These are phyloP conservation scores for Paramecium primaurelia DNA, from an alignment of 73 alveolate species.

Conservation along the genomic window DNA sequence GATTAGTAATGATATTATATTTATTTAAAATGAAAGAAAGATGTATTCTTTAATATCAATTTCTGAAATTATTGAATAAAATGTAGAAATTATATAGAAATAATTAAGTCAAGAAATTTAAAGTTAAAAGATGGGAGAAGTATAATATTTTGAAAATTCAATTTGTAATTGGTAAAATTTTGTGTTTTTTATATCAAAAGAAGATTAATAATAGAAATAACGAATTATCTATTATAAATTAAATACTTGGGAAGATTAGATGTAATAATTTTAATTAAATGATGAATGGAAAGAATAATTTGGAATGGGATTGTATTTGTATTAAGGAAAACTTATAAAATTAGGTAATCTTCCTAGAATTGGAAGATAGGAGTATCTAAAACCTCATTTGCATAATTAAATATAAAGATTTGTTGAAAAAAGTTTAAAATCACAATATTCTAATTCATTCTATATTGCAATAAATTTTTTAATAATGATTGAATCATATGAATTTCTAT, in stretches of 20 bases:
- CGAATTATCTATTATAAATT: background rate
- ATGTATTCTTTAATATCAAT: background rate
- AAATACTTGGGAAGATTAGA: background rate
- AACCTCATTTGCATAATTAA: background rate
- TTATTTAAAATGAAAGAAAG: background rate
- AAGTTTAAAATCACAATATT: background rate
- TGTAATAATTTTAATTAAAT: background rate
- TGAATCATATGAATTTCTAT: constrained; percentile 21
- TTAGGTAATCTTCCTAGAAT: background rate
- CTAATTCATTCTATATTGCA: background rate
- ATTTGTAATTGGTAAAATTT: background rate
- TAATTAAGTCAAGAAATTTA: background rate
- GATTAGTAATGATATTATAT: background rate
- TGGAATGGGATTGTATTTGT: background rate
- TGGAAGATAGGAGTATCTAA: background rate
- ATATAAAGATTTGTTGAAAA: background rate
- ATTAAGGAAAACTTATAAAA: background rate
- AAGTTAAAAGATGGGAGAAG: background rate
- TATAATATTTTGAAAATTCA: background rate
- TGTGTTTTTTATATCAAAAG: background rate
- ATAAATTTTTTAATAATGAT: background rate
- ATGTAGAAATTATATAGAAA: background rate
- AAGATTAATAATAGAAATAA: background rate
- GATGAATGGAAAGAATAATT: background rate
- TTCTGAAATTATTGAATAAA: background rate